Evolutionary conservation across 192 early-diverging fungal species (phyloP), one percentile per base, ranked within the genome.

Genomic region (Coemansia sp.): DNA sequence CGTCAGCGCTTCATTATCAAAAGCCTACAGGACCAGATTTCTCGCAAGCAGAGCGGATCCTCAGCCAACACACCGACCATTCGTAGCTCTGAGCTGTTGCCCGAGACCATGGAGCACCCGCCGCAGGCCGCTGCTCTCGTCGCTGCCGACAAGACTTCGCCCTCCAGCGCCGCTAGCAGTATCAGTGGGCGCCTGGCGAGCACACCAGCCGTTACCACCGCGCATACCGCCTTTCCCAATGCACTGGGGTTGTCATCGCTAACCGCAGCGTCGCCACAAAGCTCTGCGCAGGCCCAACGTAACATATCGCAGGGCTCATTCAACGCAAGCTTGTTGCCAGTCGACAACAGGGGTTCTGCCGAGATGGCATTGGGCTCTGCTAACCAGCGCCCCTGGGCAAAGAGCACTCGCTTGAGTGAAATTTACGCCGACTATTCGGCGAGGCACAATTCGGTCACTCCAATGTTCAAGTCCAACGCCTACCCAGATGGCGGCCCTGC

Each of bases 1-100:
- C 91, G 93, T 65, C 95, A 97, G 83, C 84, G 93, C 58, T 74
- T 86, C 49, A 92, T 95, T 64, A 96, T 97, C 64, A 90, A 93
- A 65, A 90, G 95, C 62, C 85, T 97, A 64, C 93, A 95, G 85
- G 89, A 90, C 70, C 82, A 84, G 67, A 65, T 84, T 61, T 47
- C 71, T 22, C 82, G 82, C 22, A 79, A 76, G 63, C 82, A 71
- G 65, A 66, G 74, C 71, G 29, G 36, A 34, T 78, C 82, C 16
- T 34, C 73, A 33, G 63, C 55, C 55, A 73, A 66, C 65, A 79
- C 81, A n/a, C 81, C 81, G 11, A 60, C 60, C 43, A 34, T 58
- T 3, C 57, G 43, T 36, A 61, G 31, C 62, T 46, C 81, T 1
- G 76, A 73, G 16, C 12, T 68, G 5, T 36, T 64, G 16, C 67